phyloP scores from a whole-genome alignment of 1,284 basidiomycete species.

The Amylostereum areolatum region DNA sequence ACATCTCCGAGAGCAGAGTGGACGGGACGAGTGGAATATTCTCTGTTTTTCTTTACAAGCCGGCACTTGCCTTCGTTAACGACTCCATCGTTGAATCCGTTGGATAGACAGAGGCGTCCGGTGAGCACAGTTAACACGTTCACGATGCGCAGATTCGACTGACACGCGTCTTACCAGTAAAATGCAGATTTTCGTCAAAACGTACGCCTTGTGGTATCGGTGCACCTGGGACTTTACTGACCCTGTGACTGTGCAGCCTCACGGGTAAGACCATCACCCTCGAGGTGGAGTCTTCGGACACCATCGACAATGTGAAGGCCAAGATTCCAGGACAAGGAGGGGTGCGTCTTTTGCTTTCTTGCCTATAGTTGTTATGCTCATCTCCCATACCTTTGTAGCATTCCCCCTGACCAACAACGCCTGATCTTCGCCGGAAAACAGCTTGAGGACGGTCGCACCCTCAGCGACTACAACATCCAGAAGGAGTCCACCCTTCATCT shows the following conservation, averaged over 20 bases:
- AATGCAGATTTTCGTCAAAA: constrained; percentile 97
- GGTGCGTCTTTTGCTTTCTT: constrained; percentile 42
- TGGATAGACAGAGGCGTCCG: constrained; percentile 78
- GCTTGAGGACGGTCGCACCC: constrained; percentile 89
- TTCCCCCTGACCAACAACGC: constrained; percentile 95
- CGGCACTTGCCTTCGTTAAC: constrained; percentile 62
- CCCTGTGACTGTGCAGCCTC: constrained; percentile 48
- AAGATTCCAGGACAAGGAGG: constrained; percentile 97
- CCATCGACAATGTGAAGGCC: constrained; percentile 97
- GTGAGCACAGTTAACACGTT: constrained; percentile 13
- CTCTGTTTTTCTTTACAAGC: too few relatives aligned
- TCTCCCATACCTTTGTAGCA: constrained; percentile 38
- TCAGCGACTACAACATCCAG: constrained; percentile 93
- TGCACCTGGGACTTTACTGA: constrained; percentile 9
- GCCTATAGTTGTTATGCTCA: not conserved
- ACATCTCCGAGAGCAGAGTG: not conserved
- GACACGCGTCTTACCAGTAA: constrained; percentile 16
- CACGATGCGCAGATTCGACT: too few relatives aligned
- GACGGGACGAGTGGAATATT: constrained; percentile 2
- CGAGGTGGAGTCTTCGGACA: constrained; percentile 95
- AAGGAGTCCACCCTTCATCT: constrained; percentile 95
- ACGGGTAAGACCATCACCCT: constrained; percentile 99
- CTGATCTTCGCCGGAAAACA: constrained; percentile 99
- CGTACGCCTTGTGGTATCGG: constrained; percentile 28
- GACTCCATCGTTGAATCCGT: constrained; percentile 81